Evolutionary conservation across 83 land plant species (phyloP).

Genomic region (Isoetes engelmannii): DNA sequence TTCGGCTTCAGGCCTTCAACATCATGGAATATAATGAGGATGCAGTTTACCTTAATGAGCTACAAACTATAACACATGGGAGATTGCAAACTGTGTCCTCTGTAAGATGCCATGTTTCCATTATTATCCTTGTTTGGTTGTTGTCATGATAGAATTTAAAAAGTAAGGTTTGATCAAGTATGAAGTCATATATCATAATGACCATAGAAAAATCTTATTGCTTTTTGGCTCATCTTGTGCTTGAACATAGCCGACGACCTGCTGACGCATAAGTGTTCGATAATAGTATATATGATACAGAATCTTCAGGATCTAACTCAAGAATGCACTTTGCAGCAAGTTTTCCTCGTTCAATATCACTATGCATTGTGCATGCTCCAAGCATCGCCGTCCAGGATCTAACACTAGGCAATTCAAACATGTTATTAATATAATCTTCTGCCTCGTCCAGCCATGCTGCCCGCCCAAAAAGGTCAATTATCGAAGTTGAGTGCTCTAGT

Average conservation of each 20-base stretch:
- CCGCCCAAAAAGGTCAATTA: background rate
- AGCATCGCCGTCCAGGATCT: constrained; percentile 42
- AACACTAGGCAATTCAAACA: constrained; percentile 41
- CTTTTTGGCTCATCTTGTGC: too few species aligned
- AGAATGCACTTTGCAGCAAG: constrained; percentile 38
- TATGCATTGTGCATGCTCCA: constrained; percentile 40
- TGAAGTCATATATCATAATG: too few species aligned
- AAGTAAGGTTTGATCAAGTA: too few species aligned
- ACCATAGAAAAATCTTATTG: too few species aligned
- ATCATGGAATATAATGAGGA: too few species aligned
- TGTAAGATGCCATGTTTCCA: too few species aligned
- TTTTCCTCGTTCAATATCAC: constrained; percentile 30
- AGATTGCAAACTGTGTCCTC: too few species aligned
- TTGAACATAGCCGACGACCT: constrained; percentile 25
- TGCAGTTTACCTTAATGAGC: too few species aligned
- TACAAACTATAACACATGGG: too few species aligned
- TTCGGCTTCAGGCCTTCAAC: too few species aligned
- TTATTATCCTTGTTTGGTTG: too few species aligned
- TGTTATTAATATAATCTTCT: constrained; percentile 22
- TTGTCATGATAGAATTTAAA: too few species aligned
- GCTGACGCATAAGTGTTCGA: constrained; percentile 48
- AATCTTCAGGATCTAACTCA: constrained; percentile 27
- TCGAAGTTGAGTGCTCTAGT: background rate
- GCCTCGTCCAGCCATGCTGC: background rate
- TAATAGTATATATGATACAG: constrained; percentile 41